phyloP scores from a whole-genome alignment of 1,284 basidiomycete genomes.

The Lentinula novae-zelandiae region DNA sequence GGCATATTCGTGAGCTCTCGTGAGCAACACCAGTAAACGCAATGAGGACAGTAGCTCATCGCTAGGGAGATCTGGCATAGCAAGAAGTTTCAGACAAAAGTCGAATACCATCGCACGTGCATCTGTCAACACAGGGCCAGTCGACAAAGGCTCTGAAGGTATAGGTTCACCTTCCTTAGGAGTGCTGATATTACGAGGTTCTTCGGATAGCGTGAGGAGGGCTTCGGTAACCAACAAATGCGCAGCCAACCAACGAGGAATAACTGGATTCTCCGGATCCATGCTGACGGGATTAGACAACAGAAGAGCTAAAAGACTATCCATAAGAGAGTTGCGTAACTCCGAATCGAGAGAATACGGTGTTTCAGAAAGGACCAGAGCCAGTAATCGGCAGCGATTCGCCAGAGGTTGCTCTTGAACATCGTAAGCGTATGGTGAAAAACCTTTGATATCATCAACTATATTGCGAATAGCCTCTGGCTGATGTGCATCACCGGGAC shows the following conservation, averaged over 20 bases:
- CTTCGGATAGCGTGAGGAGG: constrained; percentile 73
- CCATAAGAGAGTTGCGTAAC: constrained; percentile 55
- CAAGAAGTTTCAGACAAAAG: constrained; percentile 66
- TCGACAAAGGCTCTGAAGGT: constrained; percentile 41
- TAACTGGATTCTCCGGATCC: constrained; percentile 45
- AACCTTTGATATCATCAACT: constrained; percentile 68
- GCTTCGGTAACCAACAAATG: constrained; percentile 82
- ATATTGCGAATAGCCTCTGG: constrained; percentile 60
- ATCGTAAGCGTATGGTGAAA: constrained; percentile 63
- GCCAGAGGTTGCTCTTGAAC: constrained; percentile 71
- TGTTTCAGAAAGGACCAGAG: constrained; percentile 77
- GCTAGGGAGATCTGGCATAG: constrained; percentile 56
- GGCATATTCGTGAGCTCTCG: constrained; percentile 63
- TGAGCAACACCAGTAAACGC: constrained; percentile 79
- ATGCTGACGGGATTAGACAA: constrained; percentile 50
- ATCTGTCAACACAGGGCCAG: constrained; percentile 59
- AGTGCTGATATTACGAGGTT: constrained; percentile 57
- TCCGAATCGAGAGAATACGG: constrained; percentile 52
- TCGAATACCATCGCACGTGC: constrained; percentile 71
- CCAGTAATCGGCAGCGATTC: constrained; percentile 82
- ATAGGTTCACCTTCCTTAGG: constrained; percentile 70
- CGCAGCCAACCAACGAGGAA: constrained; percentile 83
- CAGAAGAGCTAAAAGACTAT: constrained; percentile 60
- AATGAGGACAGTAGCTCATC: constrained; percentile 81
- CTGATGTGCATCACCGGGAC: constrained; percentile 56